Evolutionary conservation across 2,329 filamentous ascomycete species (phyloP).

Genomic region (Purpureocillium lavendulum): DNA sequence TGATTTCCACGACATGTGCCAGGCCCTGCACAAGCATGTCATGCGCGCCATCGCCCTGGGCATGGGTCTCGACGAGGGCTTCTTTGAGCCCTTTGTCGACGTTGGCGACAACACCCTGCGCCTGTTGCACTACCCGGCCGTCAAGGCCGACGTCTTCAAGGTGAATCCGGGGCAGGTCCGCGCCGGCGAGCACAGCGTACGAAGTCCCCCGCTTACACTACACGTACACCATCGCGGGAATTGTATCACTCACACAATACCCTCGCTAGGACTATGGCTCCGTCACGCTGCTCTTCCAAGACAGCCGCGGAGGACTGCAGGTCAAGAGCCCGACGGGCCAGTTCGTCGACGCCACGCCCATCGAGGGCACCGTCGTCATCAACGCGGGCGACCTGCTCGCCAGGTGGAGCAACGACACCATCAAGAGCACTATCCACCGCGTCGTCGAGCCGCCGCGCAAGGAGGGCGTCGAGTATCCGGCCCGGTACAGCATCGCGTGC

Average conservation of each 20-base stretch:
- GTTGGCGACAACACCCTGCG: conserved; percentile 63
- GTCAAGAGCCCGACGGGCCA: conserved; percentile 62
- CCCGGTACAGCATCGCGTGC: conserved; percentile 78
- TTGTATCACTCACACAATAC: not conserved
- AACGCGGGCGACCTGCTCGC: conserved; percentile 84
- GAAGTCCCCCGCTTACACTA: too few relatives aligned
- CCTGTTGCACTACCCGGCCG: conserved; percentile 68
- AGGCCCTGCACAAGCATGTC: conserved; percentile 63
- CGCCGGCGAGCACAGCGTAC: conserved; percentile 64
- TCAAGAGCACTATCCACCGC: conserved; percentile 83
- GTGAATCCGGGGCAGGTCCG: conserved; percentile 62
- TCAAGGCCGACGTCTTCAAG: conserved; percentile 56
- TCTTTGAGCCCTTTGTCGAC: conserved; percentile 70
- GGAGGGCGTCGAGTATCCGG: conserved; percentile 53
- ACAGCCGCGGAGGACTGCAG: conserved; percentile 46
- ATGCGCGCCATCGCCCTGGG: conserved; percentile 83
- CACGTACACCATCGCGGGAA: too few relatives aligned
- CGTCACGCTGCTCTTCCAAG: conserved; percentile 56
- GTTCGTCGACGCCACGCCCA: conserved; percentile 78
- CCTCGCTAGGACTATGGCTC: conserved; percentile 44
- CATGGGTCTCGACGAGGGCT: conserved; percentile 60
- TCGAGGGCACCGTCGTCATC: conserved; percentile 72
- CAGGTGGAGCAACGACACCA: conserved; percentile 84
- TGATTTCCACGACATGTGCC: conserved; percentile 66
- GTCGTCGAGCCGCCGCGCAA: conserved; percentile 75